Conservation (phyloP, 2,329 filamentous ascomycete genomes). For the Clarireedia homoeocarpa region DNA sequence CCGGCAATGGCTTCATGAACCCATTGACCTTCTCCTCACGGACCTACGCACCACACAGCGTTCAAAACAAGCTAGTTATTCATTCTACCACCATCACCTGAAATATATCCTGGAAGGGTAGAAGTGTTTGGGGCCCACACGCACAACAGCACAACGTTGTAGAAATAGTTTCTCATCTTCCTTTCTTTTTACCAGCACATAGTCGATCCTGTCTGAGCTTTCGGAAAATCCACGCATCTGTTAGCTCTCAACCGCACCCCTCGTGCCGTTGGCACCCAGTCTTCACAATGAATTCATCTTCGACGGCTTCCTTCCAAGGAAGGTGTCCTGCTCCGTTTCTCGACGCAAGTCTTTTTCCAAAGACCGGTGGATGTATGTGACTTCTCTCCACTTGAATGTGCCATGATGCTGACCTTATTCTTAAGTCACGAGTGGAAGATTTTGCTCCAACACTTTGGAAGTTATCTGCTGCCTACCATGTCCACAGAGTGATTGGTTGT, state of each 20-base stretch:
- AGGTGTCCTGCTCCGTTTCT: constrained; percentile 63
- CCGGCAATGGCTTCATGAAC: constrained; percentile 18
- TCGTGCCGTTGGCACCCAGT: background rate
- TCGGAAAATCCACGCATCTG: background rate
- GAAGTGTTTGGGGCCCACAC: background rate
- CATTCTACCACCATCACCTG: background rate
- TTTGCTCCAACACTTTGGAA: constrained; percentile 46
- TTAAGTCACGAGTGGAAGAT: constrained; percentile 45
- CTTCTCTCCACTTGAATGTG: background rate
- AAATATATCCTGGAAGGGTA: background rate
- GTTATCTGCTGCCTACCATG: constrained; percentile 82
- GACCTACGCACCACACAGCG: constrained; percentile 14
- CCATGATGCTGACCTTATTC: background rate
- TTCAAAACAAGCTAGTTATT: constrained; percentile 7
- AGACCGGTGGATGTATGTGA: constrained; percentile 57
- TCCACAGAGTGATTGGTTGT: constrained; percentile 72
- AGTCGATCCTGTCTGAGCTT: background rate
- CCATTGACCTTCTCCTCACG: constrained; percentile 6
- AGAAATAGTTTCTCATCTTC: background rate
- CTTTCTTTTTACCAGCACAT: background rate
- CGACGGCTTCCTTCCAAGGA: constrained; percentile 6
- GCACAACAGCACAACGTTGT: background rate
- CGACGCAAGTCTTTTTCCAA: constrained; percentile 51
- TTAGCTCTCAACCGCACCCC: background rate
- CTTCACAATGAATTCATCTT: constrained; percentile 11